These are phyloP conservation scores for Decorospora gaudefroyi DNA, from an alignment of 2,329 filamentous ascomycete genomes.

Conservation along the genomic window DNA sequence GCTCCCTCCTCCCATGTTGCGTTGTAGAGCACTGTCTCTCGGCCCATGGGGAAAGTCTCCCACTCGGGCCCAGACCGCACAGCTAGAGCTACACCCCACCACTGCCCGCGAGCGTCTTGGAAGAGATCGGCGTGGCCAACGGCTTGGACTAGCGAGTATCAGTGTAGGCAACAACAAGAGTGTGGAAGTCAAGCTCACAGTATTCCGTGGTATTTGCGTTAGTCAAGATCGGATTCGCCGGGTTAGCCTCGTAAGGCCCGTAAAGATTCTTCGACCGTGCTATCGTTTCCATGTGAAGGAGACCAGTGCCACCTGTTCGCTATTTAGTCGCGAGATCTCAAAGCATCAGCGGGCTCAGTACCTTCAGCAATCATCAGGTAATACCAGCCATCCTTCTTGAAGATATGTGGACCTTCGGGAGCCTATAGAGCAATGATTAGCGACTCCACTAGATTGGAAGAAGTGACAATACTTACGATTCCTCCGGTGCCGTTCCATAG, in stretches of 20 bases:
- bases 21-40: constrained; percentile 28
- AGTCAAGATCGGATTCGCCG: constrained; percentile 48
- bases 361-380: constrained; percentile 43
- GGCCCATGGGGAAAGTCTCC: constrained; percentile 40
- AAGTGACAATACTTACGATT: constrained; percentile 5
- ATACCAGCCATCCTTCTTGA: constrained; percentile 44
- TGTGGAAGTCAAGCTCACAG: constrained; percentile 22
- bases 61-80: constrained; percentile 21
- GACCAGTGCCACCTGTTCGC: constrained; percentile 38
- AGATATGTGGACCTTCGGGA: constrained; percentile 47
- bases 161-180: not conserved
- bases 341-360: too few species aligned
- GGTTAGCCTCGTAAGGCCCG: constrained; percentile 47
- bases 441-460: not conserved
- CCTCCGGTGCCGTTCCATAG: constrained; percentile 49
- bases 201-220: constrained; percentile 48
- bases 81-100: constrained; percentile 32
- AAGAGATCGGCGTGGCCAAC: constrained; percentile 40
- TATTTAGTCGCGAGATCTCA: too few species aligned
- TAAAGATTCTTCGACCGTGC: constrained; percentile 42
- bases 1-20: constrained; percentile 29
- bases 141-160: constrained; percentile 23
- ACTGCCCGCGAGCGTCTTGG: constrained; percentile 27
- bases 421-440: too few species aligned
- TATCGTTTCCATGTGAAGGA: constrained; percentile 46